phyloP scores from a whole-genome alignment of 441 rosid species.

The Manihot esculenta region DNA sequence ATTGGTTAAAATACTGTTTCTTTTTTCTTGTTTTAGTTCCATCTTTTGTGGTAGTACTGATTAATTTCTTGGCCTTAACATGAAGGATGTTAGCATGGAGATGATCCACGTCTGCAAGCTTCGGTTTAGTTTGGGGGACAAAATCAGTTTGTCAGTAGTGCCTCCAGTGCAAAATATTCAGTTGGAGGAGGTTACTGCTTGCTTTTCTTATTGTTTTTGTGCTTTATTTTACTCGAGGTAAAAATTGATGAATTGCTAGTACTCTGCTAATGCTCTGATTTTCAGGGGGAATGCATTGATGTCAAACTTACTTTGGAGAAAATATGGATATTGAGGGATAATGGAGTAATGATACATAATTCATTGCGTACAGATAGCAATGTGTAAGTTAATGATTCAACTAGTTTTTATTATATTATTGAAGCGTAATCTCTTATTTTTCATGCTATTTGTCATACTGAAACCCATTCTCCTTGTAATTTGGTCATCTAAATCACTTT shows the following conservation, averaged over 20 bases:
- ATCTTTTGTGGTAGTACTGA: conserved; percentile 18
- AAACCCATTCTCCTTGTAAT: background rate
- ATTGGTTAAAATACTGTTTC: background rate
- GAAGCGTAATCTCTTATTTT: background rate
- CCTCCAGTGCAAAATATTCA: conserved; percentile 51
- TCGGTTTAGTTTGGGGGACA: conserved; percentile 48
- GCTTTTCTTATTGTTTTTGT: conserved; percentile 14
- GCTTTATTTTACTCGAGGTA: conserved; percentile 11
- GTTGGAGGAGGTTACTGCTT: conserved; percentile 56
- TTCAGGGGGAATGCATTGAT: conserved; percentile 79
- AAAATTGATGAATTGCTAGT: conserved; percentile 16
- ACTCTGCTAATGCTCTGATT: conserved; percentile 25
- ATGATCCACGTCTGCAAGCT: conserved; percentile 53
- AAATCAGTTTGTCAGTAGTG: conserved; percentile 45
- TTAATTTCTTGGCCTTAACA: conserved; percentile 21
- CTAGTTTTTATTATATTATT: conserved; percentile 6
- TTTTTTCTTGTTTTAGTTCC: conserved; percentile 13
- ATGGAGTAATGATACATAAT: conserved; percentile 54
- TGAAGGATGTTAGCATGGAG: conserved; percentile 62
- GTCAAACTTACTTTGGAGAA: conserved; percentile 66
- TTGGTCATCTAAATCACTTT: background rate
- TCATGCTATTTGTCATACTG: background rate
- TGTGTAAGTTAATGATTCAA: conserved; percentile 46
- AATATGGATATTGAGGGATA: conserved; percentile 74
- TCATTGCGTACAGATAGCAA: conserved; percentile 30